Conservation (phyloP, 345 rosid species). For the Murraya paniculata region DNA sequence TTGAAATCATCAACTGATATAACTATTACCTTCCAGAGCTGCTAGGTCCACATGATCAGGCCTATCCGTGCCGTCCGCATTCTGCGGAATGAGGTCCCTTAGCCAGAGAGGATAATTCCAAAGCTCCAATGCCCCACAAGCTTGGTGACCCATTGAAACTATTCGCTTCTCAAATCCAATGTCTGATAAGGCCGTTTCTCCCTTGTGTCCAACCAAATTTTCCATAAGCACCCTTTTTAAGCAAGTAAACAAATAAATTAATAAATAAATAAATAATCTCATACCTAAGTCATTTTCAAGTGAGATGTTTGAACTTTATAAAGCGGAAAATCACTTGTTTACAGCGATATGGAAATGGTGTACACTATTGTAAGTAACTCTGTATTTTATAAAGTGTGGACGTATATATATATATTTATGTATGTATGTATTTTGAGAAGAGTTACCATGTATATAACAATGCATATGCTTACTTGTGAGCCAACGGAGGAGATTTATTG, state of each 20-base stretch:
- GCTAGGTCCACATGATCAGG: constrained; percentile 48
- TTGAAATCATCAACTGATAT: not conserved
- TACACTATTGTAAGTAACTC: no score
- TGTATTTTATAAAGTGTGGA: no score
- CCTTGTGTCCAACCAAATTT: constrained; percentile 37
- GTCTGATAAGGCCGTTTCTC: constrained; percentile 32
- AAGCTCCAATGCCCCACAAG: constrained; percentile 49
- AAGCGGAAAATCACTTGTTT: no score
- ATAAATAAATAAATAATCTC: no score
- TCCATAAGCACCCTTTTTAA: constrained; percentile 28
- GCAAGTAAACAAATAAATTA: not conserved
- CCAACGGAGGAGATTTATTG: constrained; percentile 41
- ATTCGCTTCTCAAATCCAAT: constrained; percentile 44
- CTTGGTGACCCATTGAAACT: constrained; percentile 76
- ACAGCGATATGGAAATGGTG: no score
- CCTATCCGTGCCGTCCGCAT: constrained; percentile 41
- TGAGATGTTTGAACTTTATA: no score
- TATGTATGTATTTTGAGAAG: no score
- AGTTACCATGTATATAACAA: no score
- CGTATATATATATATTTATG: no score
- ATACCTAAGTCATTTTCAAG: no score
- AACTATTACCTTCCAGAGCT: constrained; percentile 46
- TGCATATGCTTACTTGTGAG: constrained; percentile 21
- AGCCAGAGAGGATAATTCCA: constrained; percentile 62
- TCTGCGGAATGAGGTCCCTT: constrained; percentile 38